Conservation (phyloP, 345 rosid species). For the Firmiana major region DNA sequence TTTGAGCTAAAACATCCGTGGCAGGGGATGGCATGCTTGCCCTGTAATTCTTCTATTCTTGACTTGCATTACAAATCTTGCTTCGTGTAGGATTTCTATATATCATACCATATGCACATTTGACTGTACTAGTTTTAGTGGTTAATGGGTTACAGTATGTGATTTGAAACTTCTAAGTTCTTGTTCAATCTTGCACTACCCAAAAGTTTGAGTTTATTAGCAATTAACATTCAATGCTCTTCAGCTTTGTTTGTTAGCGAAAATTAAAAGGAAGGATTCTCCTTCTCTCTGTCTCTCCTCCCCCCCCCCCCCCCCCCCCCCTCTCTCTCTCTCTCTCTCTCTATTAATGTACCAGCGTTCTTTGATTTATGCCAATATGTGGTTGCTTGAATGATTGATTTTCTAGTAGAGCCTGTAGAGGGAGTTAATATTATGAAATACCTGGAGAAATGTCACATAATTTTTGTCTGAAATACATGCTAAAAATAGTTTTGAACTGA, state of each 20-base stretch:
- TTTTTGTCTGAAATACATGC: background rate
- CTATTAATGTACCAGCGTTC: background rate
- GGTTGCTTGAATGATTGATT: background rate
- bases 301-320: too few relatives aligned
- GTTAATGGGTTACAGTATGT: background rate
- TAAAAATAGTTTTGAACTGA: background rate
- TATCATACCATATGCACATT: background rate
- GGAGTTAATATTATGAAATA: background rate
- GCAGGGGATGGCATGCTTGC: background rate
- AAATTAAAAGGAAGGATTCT: background rate
- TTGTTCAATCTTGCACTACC: background rate
- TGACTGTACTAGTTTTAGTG: background rate
- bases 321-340: too few relatives aligned
- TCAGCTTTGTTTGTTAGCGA: background rate
- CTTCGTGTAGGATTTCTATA: background rate
- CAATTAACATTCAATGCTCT: background rate
- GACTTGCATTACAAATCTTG: background rate
- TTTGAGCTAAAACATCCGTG: background rate
- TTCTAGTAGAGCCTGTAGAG: background rate
- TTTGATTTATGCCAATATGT: background rate
- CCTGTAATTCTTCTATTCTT: background rate
- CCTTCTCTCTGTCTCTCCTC: too few relatives aligned
- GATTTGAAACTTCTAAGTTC: background rate
- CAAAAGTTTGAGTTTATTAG: background rate
- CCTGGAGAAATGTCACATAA: background rate